A percentile compares a stretch with the other conserved stretches of the same genome.
Evolutionary conservation across 345 rosid species (phyloP).

Genomic region (Bretschneidera sinensis): DNA sequence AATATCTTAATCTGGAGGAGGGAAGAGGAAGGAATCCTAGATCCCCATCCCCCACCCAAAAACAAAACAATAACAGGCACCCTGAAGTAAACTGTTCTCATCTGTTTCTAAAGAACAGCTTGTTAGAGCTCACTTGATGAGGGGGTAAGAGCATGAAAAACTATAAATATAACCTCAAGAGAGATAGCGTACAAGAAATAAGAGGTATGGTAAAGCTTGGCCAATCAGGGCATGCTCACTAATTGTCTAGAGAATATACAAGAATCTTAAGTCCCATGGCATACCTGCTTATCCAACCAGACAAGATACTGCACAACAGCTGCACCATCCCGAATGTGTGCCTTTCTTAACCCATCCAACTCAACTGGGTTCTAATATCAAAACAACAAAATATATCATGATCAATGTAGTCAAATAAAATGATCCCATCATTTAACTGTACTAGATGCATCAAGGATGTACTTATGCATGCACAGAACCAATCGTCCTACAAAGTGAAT

Average conservation of each 20-base stretch:
- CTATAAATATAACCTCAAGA: background rate
- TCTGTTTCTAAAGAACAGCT: no score
- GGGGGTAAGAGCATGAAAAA: no score
- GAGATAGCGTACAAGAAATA: background rate
- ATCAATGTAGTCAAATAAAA: background rate
- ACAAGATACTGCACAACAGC: slow-evolving; percentile 93
- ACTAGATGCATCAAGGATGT: background rate
- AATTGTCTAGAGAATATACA: no score
- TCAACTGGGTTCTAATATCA: slow-evolving; percentile 71
- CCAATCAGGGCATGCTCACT: no score
- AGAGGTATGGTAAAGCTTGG: no score
- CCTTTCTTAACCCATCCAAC: slow-evolving; percentile 76
- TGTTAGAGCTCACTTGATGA: no score
- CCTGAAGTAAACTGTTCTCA: no score
- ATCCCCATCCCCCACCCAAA: no score
- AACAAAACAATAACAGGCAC: no score
- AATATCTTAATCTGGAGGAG: no score
- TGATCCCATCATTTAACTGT: background rate
- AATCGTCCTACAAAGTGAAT: background rate
- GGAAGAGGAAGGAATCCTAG: no score
- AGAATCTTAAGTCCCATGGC: background rate
- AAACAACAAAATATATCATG: background rate
- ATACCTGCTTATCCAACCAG: slow-evolving; percentile 89
- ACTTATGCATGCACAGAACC: background rate
- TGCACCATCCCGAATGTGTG: slow-evolving; percentile 96